Conservation (phyloP, 306 rosid genomes). For the Mimosa pudica region DNA sequence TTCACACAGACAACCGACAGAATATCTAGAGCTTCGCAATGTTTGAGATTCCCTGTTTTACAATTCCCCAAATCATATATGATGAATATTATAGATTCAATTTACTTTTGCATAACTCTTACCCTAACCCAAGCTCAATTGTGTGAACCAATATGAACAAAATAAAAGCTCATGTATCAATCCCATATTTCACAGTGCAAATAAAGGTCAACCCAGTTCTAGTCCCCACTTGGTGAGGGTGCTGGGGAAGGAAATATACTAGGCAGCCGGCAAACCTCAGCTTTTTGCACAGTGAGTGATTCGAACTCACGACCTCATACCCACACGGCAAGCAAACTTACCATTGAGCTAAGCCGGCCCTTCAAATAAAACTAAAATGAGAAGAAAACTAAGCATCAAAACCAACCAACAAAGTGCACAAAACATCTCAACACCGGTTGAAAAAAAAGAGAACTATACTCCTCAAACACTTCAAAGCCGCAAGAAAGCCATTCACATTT, state of each 20-base stretch:
- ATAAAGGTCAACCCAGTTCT: too few relatives aligned
- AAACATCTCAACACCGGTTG: not conserved
- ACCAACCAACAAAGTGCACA: not conserved
- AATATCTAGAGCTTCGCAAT: not conserved
- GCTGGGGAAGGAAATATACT: too few relatives aligned
- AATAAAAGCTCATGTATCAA: not conserved
- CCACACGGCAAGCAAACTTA: too few relatives aligned
- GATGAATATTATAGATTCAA: not conserved
- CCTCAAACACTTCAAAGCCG: not conserved
- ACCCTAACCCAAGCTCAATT: not conserved
- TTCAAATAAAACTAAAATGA: too few relatives aligned
- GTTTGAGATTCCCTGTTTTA: not conserved
- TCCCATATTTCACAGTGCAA: not conserved
- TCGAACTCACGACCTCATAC: too few relatives aligned
- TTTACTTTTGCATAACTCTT: not conserved
- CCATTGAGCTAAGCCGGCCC: too few relatives aligned
- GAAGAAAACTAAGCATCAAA: slow-evolving; percentile 1
- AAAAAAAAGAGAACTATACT: not conserved
- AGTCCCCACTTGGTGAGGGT: too few relatives aligned
- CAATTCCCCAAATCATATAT: not conserved
- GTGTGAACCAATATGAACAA: not conserved
- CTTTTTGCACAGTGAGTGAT: too few relatives aligned
- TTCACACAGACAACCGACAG: not conserved
- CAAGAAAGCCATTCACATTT: not conserved
- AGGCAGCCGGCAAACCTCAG: too few relatives aligned